phyloP scores from a whole-genome alignment of 2,329 filamentous ascomycete species.

The Amphichorda felina region DNA sequence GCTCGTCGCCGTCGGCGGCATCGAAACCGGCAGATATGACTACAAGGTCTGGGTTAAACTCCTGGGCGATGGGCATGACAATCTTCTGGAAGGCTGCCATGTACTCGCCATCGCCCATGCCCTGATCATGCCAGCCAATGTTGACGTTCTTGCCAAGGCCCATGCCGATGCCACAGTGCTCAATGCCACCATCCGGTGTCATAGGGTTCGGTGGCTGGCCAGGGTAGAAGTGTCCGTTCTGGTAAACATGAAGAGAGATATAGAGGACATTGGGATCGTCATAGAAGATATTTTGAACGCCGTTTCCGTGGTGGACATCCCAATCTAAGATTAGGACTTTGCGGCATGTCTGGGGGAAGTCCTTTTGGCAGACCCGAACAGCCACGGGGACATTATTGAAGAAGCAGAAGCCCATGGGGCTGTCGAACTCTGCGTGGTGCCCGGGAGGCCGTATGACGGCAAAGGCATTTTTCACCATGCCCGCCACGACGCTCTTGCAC shows the following conservation, averaged over 20 bases:
- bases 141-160: slow-evolving; percentile 54
- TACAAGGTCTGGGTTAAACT: slow-evolving; percentile 89
- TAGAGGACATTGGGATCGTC: slow-evolving; percentile 90
- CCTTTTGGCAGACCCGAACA: slow-evolving; percentile 72
- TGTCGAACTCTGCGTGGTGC: slow-evolving; percentile 81
- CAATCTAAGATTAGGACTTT: slow-evolving; percentile 93
- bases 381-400: slow-evolving; percentile 98
- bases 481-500: slow-evolving; percentile 76
- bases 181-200: slow-evolving; percentile 48
- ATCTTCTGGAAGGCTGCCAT: slow-evolving; percentile 92
- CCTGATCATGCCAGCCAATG: slow-evolving; percentile 55
- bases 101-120: slow-evolving; percentile 95
- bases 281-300: slow-evolving; percentile 94
- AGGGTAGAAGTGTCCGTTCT: slow-evolving; percentile 78
- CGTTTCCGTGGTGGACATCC: slow-evolving; percentile 77
- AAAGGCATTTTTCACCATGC: slow-evolving; percentile 85
- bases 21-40: slow-evolving; percentile 96
- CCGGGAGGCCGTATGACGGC: slow-evolving; percentile 91
- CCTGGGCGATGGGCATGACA: slow-evolving; percentile 88
- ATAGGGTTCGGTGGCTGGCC: slow-evolving; percentile 44
- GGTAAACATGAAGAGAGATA: slow-evolving; percentile 86
- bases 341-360: slow-evolving; percentile 68
- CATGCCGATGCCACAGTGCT: slow-evolving; percentile 42
- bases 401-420: slow-evolving; percentile 88
- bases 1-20: slow-evolving; percentile 82